Base-by-base conservation (phyloP, 805 yeast species). In the Phaffomyces antillensis region DNA sequence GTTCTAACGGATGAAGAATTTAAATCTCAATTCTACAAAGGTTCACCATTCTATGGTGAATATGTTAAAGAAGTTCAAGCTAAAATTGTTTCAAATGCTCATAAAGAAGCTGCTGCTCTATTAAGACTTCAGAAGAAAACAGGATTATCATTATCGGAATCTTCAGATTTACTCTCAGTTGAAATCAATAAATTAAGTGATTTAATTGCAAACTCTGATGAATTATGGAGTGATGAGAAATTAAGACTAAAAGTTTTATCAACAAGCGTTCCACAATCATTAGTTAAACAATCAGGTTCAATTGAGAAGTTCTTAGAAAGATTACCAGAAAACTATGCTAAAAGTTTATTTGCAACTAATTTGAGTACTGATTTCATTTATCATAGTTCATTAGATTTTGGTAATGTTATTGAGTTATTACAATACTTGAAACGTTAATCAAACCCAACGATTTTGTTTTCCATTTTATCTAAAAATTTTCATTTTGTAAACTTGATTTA, bases 1-100 rank as follows among this genome's bases (percentile, higher is more conserved):
- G 83, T 96, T 3, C 83, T 93, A 60, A 89, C 82, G 58, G 99
- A 91, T 65, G 77, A 75, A 42, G 86, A 81, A 32, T 93, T 91
- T 71, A 75, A 83, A 57, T 66, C 76, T 44, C 69, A 86, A 61
- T 93, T 91, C 88, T 60, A 67, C 45, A 78, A 79, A 50, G 72
- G 75, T 47, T 95, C 96, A 11, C 71, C 69, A 40, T 85, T 91
- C 63, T 91, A 91, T 70, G 72, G 79, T 60, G 70, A 72, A n/a
- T 93, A 91, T 59, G 98, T 91, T 49, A 73, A 74, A 54, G 82
- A 84, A 58, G 96, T 87, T 28, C 98, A 91, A 70, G 61, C 65
- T 42, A 80, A 79, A 48, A 76, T 93, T 65, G 79, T 82, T 49
- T 61, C 66, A 40, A 93, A 93, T 64, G 98, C 98, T 12, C 68